phyloP scores from a whole-genome alignment of 208 protist genomes.

The Leishmania amazonensis region DNA sequence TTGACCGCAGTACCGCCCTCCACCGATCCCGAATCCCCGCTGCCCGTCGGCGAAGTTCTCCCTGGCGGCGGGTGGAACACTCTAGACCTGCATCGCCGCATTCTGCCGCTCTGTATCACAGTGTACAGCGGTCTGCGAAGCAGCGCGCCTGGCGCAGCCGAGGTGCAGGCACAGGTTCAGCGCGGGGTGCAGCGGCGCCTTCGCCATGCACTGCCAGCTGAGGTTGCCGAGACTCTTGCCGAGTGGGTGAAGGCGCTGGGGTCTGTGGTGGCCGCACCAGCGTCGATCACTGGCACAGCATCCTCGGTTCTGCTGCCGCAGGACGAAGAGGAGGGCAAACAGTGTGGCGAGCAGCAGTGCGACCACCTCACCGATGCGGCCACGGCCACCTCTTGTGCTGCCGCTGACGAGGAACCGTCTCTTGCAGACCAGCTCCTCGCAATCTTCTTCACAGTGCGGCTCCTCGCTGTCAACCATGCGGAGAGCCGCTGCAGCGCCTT shows the following conservation, averaged over 20 bases:
- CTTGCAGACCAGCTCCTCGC: constrained; percentile 3
- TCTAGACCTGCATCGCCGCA: constrained; percentile 23
- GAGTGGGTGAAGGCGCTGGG: constrained; percentile 3
- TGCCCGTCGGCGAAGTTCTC: constrained; percentile 30
- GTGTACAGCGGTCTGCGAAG: constrained; percentile 39
- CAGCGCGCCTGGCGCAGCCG: constrained; percentile 20
- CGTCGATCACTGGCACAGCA: background rate
- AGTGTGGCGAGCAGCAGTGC: background rate
- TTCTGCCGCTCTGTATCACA: constrained; percentile 38
- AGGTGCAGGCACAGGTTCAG: constrained; percentile 22
- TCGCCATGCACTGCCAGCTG: constrained; percentile 20
- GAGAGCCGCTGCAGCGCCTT: constrained; percentile 25
- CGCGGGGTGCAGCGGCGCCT: constrained; percentile 31
- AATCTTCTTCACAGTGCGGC: constrained; percentile 31
- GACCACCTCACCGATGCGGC: background rate
- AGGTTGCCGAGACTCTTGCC: constrained; percentile 20
- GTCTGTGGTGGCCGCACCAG: background rate
- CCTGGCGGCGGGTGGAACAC: constrained; percentile 34
- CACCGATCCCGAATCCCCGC: background rate
- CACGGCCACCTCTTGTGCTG: background rate
- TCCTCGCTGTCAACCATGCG: constrained; percentile 12
- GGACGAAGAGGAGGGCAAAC: background rate
- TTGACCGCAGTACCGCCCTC: background rate
- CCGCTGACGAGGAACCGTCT: background rate
- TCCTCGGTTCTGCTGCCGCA: background rate